Base-by-base conservation (phyloP, 2,329 filamentous ascomycete species). In the Hymenoscyphus occultus region DNA sequence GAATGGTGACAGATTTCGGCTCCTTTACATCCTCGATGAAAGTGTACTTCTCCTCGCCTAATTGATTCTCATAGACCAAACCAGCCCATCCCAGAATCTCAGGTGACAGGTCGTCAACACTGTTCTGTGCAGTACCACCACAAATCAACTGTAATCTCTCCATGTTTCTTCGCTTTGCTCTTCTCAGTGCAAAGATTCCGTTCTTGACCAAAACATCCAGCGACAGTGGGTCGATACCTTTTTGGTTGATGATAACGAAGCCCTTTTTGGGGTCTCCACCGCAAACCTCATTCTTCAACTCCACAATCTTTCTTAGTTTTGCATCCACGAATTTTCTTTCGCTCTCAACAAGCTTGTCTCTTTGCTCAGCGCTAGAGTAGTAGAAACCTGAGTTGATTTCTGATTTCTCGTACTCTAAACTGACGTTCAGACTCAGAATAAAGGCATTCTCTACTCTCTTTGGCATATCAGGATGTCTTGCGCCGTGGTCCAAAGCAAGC, bases 301-400 rank as follows among this genome's bases (percentile, higher is more conserved):
- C 94, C 13, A 99, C 91, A 77, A 99, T 98, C 83, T 96, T 97
- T 80, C 93, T 90, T 71, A 99, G 81, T 84, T 98, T 99, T 70
- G 95, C 89, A 74, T 99, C 95, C 57, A 99, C 93, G 73, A 97
- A 97, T 68, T 91, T 87, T 69, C 95, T 90, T 82, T 99, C 95
- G 75, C 92, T 97, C 82, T 98, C 95, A 12, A 99, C 95, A 51
- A 99, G 87, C 84, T 98, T 99, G 75, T 98, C 95, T 71, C 95
- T 87, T 82, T 99, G 95, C 71, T 97, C 93, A 35, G 95, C 95
- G 76, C 89, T 96, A 42, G 91, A 97, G 82, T 99, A 99, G 84
- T 96, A 99, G 84, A 99, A 99, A 61, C 93, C 89, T 51, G 93
- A 97, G 86, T 99, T 99, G 79, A 99, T 96, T 80, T 99, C 95